These are phyloP conservation scores for Gaeumannomyces sp. DNA, from an alignment of 2,329 filamentous ascomycete species.

Conservation along the genomic window DNA sequence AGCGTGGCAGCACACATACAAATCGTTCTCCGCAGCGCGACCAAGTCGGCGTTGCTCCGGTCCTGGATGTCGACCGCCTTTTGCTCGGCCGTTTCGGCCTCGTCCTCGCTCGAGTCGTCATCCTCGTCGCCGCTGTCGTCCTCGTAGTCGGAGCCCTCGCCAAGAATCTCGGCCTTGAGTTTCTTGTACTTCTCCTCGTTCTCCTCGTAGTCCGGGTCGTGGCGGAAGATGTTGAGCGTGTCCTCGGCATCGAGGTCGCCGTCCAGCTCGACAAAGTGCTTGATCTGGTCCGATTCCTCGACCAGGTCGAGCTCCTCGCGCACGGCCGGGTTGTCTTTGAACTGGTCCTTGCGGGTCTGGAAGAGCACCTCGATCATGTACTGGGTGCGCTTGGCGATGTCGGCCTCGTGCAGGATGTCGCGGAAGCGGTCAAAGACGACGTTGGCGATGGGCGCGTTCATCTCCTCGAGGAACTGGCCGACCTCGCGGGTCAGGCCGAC, in stretches of 20 bases:
- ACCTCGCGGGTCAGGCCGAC: constrained; percentile 90
- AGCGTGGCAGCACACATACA: neutral
- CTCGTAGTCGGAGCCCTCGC: constrained; percentile 79
- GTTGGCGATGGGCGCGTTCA: constrained; percentile 81
- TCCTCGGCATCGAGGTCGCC: constrained; percentile 83
- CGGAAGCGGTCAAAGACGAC: constrained; percentile 95
- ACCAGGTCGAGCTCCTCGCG: constrained; percentile 92
- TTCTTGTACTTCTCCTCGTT: constrained; percentile 87
- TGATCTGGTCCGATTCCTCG: constrained; percentile 97
- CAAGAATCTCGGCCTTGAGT: constrained; percentile 87
- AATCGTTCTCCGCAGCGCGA: constrained; percentile 76
- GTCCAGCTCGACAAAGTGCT: constrained; percentile 76
- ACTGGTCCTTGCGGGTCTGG: constrained; percentile 91
- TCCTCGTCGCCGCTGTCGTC: constrained; percentile 52
- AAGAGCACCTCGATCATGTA: constrained; percentile 99
- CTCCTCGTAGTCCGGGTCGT: constrained; percentile 81
- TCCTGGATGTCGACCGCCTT: constrained; percentile 94
- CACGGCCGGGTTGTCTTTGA: constrained; percentile 88
- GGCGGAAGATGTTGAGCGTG: constrained; percentile 91
- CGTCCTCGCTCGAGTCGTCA: constrained; percentile 58
- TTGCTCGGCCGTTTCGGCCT: constrained; percentile 70
- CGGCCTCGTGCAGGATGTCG: constrained; percentile 90
- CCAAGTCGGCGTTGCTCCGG: constrained; percentile 90
- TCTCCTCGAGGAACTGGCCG: constrained; percentile 89
- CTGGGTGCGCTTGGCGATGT: constrained; percentile 96